Evolutionary conservation across 495 filamentous ascomycete genomes (phyloP).

Genomic region (Polyplosphaeria fusca): DNA sequence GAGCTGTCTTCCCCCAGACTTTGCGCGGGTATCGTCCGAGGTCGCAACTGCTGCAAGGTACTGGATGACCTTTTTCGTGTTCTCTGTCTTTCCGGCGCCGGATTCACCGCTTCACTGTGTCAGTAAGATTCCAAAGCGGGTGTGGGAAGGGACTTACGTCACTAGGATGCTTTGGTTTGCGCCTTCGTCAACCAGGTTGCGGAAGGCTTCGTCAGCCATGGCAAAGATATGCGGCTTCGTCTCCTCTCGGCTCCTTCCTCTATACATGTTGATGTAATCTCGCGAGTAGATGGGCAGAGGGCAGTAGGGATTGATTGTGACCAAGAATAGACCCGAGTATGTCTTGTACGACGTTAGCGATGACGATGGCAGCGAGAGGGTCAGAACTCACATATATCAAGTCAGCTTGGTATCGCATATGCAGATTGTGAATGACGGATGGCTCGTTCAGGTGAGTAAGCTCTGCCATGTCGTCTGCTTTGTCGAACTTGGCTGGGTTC

Average conservation of each 20-base stretch:
- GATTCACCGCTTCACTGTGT: constrained; percentile 71
- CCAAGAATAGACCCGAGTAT: constrained; percentile 95
- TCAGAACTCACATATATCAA: constrained; percentile 72
- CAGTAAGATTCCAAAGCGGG: constrained; percentile 8
- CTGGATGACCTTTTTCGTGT: constrained; percentile 99
- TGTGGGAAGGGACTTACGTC: constrained; percentile 57
- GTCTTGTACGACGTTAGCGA: constrained; percentile 52
- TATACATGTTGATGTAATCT: constrained; percentile 96
- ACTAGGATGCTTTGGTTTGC: constrained; percentile 97
- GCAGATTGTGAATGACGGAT: constrained; percentile 95
- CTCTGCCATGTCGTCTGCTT: constrained; percentile 98
- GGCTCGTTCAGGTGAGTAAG: constrained; percentile 96
- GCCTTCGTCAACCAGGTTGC: constrained; percentile 91
- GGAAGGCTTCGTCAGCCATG: constrained; percentile 96
- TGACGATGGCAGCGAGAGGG: not conserved
- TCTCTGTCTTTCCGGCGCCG: constrained; percentile 97
- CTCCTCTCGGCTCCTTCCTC: constrained; percentile 82
- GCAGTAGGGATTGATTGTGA: constrained; percentile 96
- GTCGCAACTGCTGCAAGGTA: constrained; percentile 94
- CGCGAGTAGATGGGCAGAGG: constrained; percentile 92
- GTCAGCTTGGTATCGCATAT: constrained; percentile 89
- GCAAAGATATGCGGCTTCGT: constrained; percentile 97
- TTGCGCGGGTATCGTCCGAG: constrained; percentile 65
- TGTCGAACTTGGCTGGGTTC: constrained; percentile 99
- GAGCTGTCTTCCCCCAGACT: constrained; percentile 61